Evolutionary conservation across 2,329 filamentous ascomycete genomes (phyloP).

Genomic region (Aciculosporium take): DNA sequence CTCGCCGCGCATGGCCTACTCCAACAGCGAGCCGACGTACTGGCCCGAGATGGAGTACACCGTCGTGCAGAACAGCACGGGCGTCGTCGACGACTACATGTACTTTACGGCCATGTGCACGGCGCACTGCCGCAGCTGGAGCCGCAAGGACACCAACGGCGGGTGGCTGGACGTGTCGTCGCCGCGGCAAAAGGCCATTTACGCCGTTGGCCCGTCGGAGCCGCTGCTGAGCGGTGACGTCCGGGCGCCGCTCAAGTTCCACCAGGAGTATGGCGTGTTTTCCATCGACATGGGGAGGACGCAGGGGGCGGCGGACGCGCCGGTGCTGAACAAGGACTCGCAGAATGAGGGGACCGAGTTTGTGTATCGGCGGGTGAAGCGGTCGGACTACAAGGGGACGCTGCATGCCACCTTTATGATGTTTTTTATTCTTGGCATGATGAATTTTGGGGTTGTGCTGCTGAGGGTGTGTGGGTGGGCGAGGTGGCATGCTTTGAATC

Average conservation of each 20-base stretch:
- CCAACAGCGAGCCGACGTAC: constrained; percentile 37
- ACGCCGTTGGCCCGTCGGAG: constrained; percentile 37
- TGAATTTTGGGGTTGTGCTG: constrained; percentile 41
- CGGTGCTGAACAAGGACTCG: constrained; percentile 22
- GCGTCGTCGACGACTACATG: constrained; percentile 30
- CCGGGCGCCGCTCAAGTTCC: constrained; percentile 33
- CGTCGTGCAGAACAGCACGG: constrained; percentile 29
- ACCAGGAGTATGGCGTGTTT: constrained; percentile 40
- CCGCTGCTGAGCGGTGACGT: constrained; percentile 26
- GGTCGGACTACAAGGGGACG: constrained; percentile 24
- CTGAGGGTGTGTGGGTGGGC: constrained; percentile 36
- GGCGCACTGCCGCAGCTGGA: constrained; percentile 37
- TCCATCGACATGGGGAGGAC: constrained; percentile 40
- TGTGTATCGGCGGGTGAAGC: constrained; percentile 15
- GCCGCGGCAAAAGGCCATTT: constrained; percentile 35
- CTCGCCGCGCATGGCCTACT: constrained; percentile 36
- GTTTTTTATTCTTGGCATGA: constrained; percentile 36
- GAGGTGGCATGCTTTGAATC: constrained; percentile 40
- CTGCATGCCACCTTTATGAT: constrained; percentile 40
- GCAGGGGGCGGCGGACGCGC: constrained; percentile 28
- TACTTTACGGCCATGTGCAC: constrained; percentile 37
- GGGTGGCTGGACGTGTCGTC: constrained; percentile 37
- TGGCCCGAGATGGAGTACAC: constrained; percentile 28
- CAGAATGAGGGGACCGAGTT: constrained; percentile 22
- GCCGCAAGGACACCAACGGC: constrained; percentile 13